Conservation (phyloP, 257 asterid genomes). For the Capsicum chinense region DNA sequence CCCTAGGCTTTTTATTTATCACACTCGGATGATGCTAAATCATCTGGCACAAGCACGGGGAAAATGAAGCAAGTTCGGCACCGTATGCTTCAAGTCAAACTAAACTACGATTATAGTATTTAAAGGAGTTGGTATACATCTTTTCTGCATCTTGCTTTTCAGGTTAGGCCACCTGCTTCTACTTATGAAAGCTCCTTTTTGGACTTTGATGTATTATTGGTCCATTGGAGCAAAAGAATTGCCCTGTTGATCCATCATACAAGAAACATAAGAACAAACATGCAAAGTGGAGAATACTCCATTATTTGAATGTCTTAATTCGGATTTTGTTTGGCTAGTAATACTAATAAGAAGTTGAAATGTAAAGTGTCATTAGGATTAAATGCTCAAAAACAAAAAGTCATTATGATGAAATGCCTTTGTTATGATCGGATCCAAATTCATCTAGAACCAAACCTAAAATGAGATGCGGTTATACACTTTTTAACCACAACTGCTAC, state of each 20-base stretch:
- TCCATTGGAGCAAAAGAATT: background rate
- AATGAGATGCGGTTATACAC: background rate
- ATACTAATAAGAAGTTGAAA: slow-evolving; percentile 1
- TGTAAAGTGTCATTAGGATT: background rate
- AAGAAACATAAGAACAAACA: slow-evolving; percentile 12
- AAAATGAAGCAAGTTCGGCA: background rate
- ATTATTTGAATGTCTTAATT: background rate
- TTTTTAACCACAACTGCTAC: slow-evolving; percentile 19
- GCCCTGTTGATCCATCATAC: background rate
- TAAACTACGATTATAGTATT: background rate
- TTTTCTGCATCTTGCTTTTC: background rate
- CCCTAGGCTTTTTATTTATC: background rate
- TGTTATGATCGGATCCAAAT: slow-evolving; percentile 1
- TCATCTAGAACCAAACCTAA: slow-evolving; percentile 9
- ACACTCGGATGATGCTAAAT: background rate
- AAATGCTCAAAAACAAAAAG: background rate
- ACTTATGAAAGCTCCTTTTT: background rate
- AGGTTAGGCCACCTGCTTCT: slow-evolving; percentile 17
- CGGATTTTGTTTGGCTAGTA: background rate
- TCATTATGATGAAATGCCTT: background rate
- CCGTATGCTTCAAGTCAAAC: background rate
- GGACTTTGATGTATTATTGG: slow-evolving; percentile 2
- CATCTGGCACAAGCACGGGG: background rate
- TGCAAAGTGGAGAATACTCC: background rate
- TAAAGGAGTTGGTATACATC: slow-evolving; percentile 24